phyloP scores from a whole-genome alignment of 2,329 filamentous ascomycete species.

The Cylindrodendrum hubeiense region DNA sequence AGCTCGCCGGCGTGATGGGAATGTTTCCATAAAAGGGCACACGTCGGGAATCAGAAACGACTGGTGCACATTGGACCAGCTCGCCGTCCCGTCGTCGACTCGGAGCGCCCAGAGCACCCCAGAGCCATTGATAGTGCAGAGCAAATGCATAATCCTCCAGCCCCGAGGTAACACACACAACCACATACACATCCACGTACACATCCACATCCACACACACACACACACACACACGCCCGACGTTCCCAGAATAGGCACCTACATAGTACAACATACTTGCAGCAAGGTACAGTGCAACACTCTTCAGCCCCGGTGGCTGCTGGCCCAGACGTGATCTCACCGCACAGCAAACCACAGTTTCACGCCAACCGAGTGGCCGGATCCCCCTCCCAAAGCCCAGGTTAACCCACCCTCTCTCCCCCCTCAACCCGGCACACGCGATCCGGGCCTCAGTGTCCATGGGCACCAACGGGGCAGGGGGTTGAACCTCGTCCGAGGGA shows the following conservation, averaged over 20 bases:
- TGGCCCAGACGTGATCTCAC: constrained; percentile 11
- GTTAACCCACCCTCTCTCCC: constrained; percentile 25
- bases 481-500: constrained; percentile 7
- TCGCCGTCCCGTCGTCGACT: neutral
- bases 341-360: constrained; percentile 4
- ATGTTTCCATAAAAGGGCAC: neutral
- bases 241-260: constrained; percentile 25
- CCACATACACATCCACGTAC: neutral
- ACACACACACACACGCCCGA: neutral
- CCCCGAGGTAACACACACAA: neutral
- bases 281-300: constrained; percentile 6
- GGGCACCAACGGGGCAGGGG: neutral
- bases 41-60: neutral
- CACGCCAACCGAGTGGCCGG: constrained; percentile 31
- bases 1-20: neutral
- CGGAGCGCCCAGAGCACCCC: neutral
- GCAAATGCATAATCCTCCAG: constrained; percentile 2
- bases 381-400: constrained; percentile 15
- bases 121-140: neutral
- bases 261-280: neutral
- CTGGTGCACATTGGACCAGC: constrained; percentile 1
- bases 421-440: constrained; percentile 30
- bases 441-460: constrained; percentile 27
- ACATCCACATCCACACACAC: neutral
- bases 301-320: neutral